Evolutionary conservation across 2,329 filamentous ascomycete genomes (phyloP).

Genomic region (Calonectria hawksworthii): DNA sequence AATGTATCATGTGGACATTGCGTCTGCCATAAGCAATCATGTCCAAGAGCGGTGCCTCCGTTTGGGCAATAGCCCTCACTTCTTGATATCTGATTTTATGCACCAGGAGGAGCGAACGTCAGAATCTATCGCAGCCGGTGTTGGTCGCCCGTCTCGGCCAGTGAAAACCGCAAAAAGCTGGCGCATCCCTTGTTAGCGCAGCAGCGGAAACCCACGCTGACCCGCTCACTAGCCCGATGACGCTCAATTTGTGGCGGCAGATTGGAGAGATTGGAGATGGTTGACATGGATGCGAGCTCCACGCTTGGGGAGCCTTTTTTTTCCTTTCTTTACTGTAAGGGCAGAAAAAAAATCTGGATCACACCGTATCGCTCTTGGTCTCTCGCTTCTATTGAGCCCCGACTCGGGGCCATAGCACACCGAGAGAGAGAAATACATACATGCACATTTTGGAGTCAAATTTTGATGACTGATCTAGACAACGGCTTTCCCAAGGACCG

Average conservation of each 20-base stretch:
- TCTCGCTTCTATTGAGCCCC: neutral
- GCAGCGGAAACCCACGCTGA: slow-evolving; percentile 25
- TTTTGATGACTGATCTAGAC: neutral
- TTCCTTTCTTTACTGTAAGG: slow-evolving; percentile 12
- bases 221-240: slow-evolving; percentile 38
- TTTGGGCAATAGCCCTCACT: neutral
- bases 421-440: neutral
- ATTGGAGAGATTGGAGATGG: slow-evolving; percentile 33
- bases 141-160: neutral
- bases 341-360: neutral
- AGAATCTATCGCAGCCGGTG: neutral
- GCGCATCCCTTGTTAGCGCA: slow-evolving; percentile 19
- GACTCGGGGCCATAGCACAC: neutral
- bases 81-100: slow-evolving; percentile 2
- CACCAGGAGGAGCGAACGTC: neutral
- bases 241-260: slow-evolving; percentile 32
- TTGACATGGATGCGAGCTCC: slow-evolving; percentile 28
- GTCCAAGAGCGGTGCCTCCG: neutral
- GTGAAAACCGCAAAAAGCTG: slow-evolving; percentile 35
- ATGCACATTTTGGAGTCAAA: neutral
- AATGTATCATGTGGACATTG: neutral
- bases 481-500: neutral
- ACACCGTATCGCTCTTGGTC: neutral
- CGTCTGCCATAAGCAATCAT: slow-evolving; percentile 1
- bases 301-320: slow-evolving; percentile 25